Evolutionary conservation across 371 early-diverging fungal genomes (phyloP).

Genomic region (Mycotypha africana): DNA sequence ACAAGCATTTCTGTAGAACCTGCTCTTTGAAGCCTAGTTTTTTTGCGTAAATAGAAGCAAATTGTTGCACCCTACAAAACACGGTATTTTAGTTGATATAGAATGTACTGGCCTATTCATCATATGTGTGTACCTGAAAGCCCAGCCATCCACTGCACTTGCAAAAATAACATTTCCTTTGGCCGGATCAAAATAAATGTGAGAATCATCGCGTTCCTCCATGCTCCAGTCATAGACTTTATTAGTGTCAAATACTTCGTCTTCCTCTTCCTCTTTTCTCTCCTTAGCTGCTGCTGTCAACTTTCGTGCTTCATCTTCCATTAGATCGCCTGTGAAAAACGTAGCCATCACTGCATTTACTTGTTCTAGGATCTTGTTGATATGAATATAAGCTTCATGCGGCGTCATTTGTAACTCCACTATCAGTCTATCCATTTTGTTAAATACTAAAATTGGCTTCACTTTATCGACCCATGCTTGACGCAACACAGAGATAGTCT

Average conservation of each 20-base stretch:
- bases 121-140: constrained; percentile 73
- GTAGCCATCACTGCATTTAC: constrained; percentile 94
- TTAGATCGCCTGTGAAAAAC: constrained; percentile 82
- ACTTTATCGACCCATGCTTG: constrained; percentile 94
- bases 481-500: constrained; percentile 92
- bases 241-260: constrained; percentile 39
- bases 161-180: constrained; percentile 95
- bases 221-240: constrained; percentile 73
- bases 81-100: too few relatives aligned
- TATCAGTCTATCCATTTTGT: constrained; percentile 98
- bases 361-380: constrained; percentile 91
- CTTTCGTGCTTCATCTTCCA: constrained; percentile 81
- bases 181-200: constrained; percentile 93
- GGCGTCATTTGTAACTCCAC: constrained; percentile 92
- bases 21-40: constrained; percentile 86
- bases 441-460: constrained; percentile 91
- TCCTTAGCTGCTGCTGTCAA: constrained; percentile 42
- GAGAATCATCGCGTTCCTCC: constrained; percentile 86
- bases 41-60: constrained; percentile 85
- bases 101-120: too few relatives aligned
- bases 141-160: constrained; percentile 98
- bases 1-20: constrained; percentile 71
- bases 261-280: constrained; percentile 23
- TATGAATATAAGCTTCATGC: constrained; percentile 83
- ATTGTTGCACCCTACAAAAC: constrained; percentile 76